Conservation (phyloP, 2,329 filamentous ascomycete species). For the Epichloe uncinata region DNA sequence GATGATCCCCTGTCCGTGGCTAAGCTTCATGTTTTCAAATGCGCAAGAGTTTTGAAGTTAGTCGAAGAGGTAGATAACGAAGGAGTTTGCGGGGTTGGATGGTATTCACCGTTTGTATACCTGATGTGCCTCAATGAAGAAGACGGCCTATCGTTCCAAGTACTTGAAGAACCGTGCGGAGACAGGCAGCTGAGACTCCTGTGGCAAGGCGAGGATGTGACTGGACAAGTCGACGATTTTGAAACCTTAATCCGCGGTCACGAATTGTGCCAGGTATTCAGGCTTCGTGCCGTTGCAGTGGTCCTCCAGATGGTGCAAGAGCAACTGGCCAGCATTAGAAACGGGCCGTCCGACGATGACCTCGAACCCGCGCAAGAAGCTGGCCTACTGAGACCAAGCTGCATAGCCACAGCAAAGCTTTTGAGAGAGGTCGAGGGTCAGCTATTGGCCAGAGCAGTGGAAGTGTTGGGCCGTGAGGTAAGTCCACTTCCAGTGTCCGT, state of each 20-base stretch:
- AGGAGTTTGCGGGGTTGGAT: constrained; percentile 30
- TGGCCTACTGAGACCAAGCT: constrained; percentile 17
- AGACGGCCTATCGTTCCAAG: constrained; percentile 69
- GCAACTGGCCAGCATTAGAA: constrained; percentile 48
- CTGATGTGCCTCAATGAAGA: constrained; percentile 81
- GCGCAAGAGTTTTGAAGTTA: constrained; percentile 47
- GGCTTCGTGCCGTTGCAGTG: constrained; percentile 60
- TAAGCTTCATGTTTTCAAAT: constrained; percentile 56
- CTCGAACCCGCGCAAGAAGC: constrained; percentile 14
- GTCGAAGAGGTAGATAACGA: constrained; percentile 11
- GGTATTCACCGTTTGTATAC: constrained; percentile 69
- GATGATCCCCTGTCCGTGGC: constrained; percentile 65
- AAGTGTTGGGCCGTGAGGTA: constrained; percentile 41
- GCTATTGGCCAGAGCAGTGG: constrained; percentile 47
- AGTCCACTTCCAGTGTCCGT: neutral
- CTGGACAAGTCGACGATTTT: constrained; percentile 38
- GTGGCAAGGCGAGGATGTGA: constrained; percentile 60
- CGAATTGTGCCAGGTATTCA: constrained; percentile 55
- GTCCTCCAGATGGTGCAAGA: constrained; percentile 53
- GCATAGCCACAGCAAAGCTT: constrained; percentile 21
- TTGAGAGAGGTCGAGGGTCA: constrained; percentile 52
- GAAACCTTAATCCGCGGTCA: constrained; percentile 50
- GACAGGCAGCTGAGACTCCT: constrained; percentile 55
- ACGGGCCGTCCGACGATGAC: constrained; percentile 14
- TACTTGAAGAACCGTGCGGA: constrained; percentile 61